Conservation (phyloP, 371 early-diverging fungal genomes). For the Syncephalastrum sp. region DNA sequence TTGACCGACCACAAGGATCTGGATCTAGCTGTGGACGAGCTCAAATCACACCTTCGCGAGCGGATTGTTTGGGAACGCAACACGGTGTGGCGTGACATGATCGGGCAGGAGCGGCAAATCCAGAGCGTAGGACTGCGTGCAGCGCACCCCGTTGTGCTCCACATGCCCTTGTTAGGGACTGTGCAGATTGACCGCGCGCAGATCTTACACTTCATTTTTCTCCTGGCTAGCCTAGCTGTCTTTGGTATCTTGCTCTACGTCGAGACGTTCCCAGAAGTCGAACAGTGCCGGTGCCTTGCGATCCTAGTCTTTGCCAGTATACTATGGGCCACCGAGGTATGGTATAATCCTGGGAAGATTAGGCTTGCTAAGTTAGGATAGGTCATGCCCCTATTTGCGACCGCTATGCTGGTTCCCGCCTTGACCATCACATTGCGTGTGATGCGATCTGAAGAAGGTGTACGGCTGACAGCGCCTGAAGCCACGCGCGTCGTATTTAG, state of each 20-base stretch:
- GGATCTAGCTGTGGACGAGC: constrained; percentile 68
- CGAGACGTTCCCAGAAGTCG: constrained; percentile 57
- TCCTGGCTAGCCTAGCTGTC: constrained; percentile 47
- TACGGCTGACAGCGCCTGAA: constrained; percentile 53
- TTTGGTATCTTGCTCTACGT: constrained; percentile 55
- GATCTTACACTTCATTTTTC: constrained; percentile 29
- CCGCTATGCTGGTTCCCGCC: constrained; percentile 87
- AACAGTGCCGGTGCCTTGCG: constrained; percentile 84
- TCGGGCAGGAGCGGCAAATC: constrained; percentile 86
- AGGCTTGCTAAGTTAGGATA: constrained; percentile 21
- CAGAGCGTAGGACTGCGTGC: constrained; percentile 61
- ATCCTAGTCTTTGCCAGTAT: constrained; percentile 85
- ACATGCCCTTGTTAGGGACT: constrained; percentile 33
- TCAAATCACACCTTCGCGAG: constrained; percentile 83
- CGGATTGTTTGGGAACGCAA: constrained; percentile 95
- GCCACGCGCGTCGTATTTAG: constrained; percentile 72
- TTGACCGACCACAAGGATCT: constrained; percentile 39
- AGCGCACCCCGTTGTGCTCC: constrained; percentile 28
- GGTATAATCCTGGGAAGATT: background rate
- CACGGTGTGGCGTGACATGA: constrained; percentile 97
- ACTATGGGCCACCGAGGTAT: constrained; percentile 92
- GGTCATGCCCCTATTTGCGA: constrained; percentile 92
- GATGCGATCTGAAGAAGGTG: constrained; percentile 62
- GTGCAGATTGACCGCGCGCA: constrained; percentile 35
- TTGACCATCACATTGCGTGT: constrained; percentile 83